Base-by-base conservation (phyloP, 192 early-diverging fungal genomes). In the Powellomyces hirtus region DNA sequence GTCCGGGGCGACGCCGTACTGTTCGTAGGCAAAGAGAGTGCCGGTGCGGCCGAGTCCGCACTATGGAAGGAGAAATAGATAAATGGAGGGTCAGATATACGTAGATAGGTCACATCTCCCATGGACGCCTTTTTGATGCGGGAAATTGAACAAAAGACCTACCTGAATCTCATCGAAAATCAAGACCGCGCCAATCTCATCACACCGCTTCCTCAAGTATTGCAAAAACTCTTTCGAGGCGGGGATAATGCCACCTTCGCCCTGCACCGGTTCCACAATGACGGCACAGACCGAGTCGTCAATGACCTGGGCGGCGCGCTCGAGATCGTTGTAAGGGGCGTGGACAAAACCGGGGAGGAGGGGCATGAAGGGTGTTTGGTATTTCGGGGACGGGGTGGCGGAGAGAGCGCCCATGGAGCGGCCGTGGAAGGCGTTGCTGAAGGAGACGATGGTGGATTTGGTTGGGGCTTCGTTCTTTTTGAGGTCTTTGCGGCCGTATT, bases 151-250 rank as follows among this genome's bases (percentile, higher is more conserved):
- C 20, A 44, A 27, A 59, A 35, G 36, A 40, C 62, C 63, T 75
- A 89, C 88, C 84, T 96, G 94, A 71, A 97, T 94, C 77, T 97
- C 94, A 83, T 96, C 97, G 73, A 83, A 95, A 60, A 99, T 96
- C 75, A 99, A 80, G 53, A 97, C 50, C n/a, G 92, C 91, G 13
- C 89, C 89, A 27, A 91, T 88, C 59, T 93, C 87, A 74, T 95
- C 84, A 73, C 95, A 97, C 42, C 87, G 80, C 30, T 79, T 72
- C 38, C 94, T 87, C 27, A 98, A 55, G 13, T 86, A 84, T 63
- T 86, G 76, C 74, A 97, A 71, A 64, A 97, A 98, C 52, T 89
- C 91, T 3, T 81, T 73, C 0, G 74, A 79, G 0, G 91, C 93
- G 34, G 78, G 46, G 71, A 88, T 84, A 66, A 98, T 84, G 37